Base-by-base conservation (phyloP, 192 early-diverging fungal species). In the Neocallimastix lanati region DNA sequence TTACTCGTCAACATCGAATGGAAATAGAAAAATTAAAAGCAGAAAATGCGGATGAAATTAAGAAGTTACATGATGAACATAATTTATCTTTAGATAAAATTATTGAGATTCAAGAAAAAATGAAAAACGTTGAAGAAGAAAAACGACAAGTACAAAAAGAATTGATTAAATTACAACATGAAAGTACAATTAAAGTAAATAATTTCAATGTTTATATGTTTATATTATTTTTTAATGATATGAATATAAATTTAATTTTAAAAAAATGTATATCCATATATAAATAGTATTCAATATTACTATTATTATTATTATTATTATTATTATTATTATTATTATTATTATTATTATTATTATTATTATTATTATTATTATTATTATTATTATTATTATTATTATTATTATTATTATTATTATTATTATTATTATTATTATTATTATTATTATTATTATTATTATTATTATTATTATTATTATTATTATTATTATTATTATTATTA, bases 41-140 rank as follows among this genome's bases (percentile, higher is more conserved):
- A 18, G 88, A 90, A 79, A 81, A 81, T 30, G 84, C 85, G 13
- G 86, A 90, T 13, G 86, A 90, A 78, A 81, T 88, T 29, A 88
- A 89, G 79, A 82, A 86, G 80, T 84, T 88, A 28, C 83, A 83
- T 16, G 88, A 88, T 50, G 85, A 87, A 50, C 88, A 89, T 80
- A 83, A 82, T 67, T 37, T 87, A 28, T 86, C 89, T 12, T 35
- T 90, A 2, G 89, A 90, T 78, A 87, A 86, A 76, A 77, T 87
- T 15, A 37, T 90, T 27, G 35, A 78, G 15, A 81, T 81, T 12
- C 83, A 90, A 80, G 80, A 50, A 14, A 78, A 80, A 36, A 28
- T 87, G 28, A 76, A 77, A 28, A 16, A 77, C 12, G 12, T 81
- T 9, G 84, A 88, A 76, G 82, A 85, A 13, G 33, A 79, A 13